A percentile compares a stretch with the other conserved stretches of the same genome.
Conservation (phyloP, 345 rosid genomes). For the Stellera chamaejasme region DNA sequence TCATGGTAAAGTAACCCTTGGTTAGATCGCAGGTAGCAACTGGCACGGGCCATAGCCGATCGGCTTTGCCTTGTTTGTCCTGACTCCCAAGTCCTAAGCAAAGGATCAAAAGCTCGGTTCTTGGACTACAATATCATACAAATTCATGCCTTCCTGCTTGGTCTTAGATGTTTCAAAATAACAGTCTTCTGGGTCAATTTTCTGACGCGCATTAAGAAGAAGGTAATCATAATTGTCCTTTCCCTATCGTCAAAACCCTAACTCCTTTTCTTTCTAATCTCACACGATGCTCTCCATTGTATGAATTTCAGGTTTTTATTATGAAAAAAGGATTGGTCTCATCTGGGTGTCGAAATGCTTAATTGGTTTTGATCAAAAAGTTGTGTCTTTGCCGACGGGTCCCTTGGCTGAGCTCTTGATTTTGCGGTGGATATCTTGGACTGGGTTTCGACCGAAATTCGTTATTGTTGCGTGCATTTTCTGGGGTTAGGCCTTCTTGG, state of each 20-base stretch:
- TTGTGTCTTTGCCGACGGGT: too few relatives aligned
- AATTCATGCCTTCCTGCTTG: not conserved
- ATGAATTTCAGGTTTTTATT: not conserved
- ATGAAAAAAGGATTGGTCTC: slow-evolving; percentile 12
- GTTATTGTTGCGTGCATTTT: slow-evolving; percentile 10
- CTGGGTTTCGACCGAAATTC: slow-evolving; percentile 27
- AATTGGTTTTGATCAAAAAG: too few relatives aligned
- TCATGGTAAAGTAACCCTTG: too few relatives aligned
- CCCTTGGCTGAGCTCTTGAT: slow-evolving; percentile 16
- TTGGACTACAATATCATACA: not conserved
- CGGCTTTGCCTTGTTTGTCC: not conserved
- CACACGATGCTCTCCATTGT: not conserved
- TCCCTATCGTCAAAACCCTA: slow-evolving; percentile 15
- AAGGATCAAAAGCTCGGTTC: too few relatives aligned
- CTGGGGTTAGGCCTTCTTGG: slow-evolving; percentile 12
- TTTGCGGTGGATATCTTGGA: slow-evolving; percentile 16
- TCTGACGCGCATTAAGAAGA: slow-evolving; percentile 21
- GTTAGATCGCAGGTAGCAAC: too few relatives aligned
- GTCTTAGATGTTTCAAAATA: slow-evolving; percentile 9
- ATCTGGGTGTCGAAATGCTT: slow-evolving; percentile 3
- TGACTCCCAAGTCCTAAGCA: too few relatives aligned
- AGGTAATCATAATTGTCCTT: slow-evolving; percentile 7
- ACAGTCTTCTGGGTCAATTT: slow-evolving; percentile 10
- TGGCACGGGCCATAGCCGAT: too few relatives aligned
- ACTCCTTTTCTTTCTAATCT: slow-evolving; percentile 16